Evolutionary conservation across 768 basidiomycete genomes (phyloP).

Genomic region (Mycena amicta): DNA sequence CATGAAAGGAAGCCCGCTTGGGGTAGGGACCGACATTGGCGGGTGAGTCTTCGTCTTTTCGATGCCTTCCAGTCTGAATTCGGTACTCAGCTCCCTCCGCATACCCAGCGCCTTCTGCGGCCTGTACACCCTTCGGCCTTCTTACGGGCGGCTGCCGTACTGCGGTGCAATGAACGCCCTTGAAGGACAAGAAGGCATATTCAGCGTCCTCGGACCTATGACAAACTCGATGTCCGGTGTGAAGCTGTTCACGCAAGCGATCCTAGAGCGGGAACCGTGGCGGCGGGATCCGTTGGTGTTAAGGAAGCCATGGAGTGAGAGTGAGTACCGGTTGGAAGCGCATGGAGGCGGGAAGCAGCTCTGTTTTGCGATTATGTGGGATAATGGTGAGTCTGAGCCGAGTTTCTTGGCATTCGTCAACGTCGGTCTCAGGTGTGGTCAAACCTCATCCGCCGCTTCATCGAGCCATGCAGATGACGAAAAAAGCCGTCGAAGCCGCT

Average conservation of each 20-base stretch:
- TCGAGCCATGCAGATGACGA: slow-evolving; percentile 52
- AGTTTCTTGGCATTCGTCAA: neutral
- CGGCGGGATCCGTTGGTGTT: slow-evolving; percentile 51
- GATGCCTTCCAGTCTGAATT: neutral
- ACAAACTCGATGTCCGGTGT: slow-evolving; percentile 52
- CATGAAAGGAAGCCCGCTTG: slow-evolving; percentile 60
- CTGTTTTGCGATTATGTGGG: slow-evolving; percentile 56
- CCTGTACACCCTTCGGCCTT: slow-evolving; percentile 60
- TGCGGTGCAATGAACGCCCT: slow-evolving; percentile 51
- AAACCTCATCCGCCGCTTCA: slow-evolving; percentile 53
- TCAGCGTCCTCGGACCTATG: slow-evolving; percentile 62
- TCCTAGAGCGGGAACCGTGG: slow-evolving; percentile 58
- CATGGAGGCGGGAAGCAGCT: slow-evolving; percentile 48
- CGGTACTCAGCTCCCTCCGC: slow-evolving; percentile 47
- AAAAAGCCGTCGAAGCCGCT: slow-evolving; percentile 45
- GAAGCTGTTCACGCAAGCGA: slow-evolving; percentile 53
- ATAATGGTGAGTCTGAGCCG: slow-evolving; percentile 34
- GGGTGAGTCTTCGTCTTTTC: slow-evolving; percentile 39
- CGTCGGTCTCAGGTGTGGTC: slow-evolving; percentile 31
- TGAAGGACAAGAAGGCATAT: slow-evolving; percentile 58
- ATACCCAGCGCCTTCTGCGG: slow-evolving; percentile 61
- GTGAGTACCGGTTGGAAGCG: slow-evolving; percentile 45
- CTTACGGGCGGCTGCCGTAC: slow-evolving; percentile 59
- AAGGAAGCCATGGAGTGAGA: slow-evolving; percentile 49
- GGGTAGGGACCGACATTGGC: slow-evolving; percentile 66